Percentiles rank a stretch among this genome's conserved stretches.
Evolutionary conservation across 2,329 filamentous ascomycete species (phyloP).

Genomic region (Fusarium redolens): DNA sequence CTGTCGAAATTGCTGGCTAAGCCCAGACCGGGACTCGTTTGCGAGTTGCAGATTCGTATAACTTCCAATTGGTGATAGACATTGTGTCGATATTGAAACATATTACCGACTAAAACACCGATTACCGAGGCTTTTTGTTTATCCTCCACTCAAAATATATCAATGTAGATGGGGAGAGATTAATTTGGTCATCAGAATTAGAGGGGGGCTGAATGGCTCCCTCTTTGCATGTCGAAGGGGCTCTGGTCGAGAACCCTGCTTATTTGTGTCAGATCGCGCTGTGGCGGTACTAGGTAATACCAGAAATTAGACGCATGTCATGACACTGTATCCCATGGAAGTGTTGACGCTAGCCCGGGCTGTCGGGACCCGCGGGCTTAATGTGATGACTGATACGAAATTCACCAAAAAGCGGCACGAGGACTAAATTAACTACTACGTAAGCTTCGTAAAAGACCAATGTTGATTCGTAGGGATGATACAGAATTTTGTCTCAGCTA

Average conservation of each 20-base stretch:
- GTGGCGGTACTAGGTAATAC: not conserved
- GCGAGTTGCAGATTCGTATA: not conserved
- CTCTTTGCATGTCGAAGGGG: not conserved
- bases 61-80: too few relatives aligned
- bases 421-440: not conserved
- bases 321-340: not conserved
- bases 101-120: not conserved
- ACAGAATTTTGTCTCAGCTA: rapidly evolving
- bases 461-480: not conserved
- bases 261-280: not conserved
- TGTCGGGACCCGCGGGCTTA: too few relatives aligned
- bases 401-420: not conserved
- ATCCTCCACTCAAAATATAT: not conserved
- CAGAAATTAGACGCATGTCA: not conserved
- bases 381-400: rapidly evolving
- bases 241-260: too few relatives aligned
- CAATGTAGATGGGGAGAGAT: not conserved
- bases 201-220: not conserved
- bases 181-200: too few relatives aligned
- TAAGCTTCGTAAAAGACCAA: not conserved
- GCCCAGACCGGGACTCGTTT: not conserved
- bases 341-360: too few relatives aligned
- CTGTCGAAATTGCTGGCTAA: not conserved
- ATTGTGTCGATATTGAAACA: not conserved
- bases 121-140: not conserved